Evolutionary conservation across 2,329 filamentous ascomycete genomes (phyloP).

Genomic region (Thelonectria rubi): DNA sequence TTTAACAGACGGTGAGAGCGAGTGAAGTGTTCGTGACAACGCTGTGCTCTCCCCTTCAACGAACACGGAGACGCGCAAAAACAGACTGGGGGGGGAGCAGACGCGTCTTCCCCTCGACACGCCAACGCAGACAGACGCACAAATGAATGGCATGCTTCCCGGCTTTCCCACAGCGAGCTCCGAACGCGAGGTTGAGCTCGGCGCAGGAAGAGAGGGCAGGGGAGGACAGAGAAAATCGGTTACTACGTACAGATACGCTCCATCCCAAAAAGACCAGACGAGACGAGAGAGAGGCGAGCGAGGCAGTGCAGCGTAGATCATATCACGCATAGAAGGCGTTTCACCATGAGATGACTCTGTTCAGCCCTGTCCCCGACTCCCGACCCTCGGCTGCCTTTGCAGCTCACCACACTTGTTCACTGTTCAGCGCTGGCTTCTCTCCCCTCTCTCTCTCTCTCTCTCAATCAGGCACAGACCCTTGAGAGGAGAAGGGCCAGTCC

Average conservation of each 20-base stretch:
- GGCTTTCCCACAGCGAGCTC: neutral
- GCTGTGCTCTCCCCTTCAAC: no score
- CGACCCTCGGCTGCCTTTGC: no score
- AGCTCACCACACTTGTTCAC: no score
- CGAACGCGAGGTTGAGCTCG: constrained; percentile 11
- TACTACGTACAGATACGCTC: no score
- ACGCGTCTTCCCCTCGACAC: no score
- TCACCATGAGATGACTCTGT: constrained; percentile 18
- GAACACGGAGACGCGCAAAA: no score
- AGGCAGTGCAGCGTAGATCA: constrained; percentile 15
- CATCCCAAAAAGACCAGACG: neutral
- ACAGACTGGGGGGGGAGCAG: no score
- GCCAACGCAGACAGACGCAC: neutral
- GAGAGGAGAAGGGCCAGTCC: neutral
- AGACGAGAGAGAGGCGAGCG: neutral
- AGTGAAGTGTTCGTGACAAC: neutral
- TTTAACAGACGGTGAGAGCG: constrained; percentile 1
- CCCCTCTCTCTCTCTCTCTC: no score
- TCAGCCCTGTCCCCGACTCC: constrained; percentile 7
- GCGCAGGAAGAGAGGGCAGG: neutral
- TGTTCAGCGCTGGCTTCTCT: no score
- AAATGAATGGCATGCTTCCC: neutral
- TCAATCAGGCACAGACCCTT: constrained; percentile 28
- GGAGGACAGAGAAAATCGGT: no score
- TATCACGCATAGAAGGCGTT: constrained; percentile 4